Evolutionary conservation across 108 stramenopile species (phyloP).

Genomic region (Phaeodactylum tricornutum): DNA sequence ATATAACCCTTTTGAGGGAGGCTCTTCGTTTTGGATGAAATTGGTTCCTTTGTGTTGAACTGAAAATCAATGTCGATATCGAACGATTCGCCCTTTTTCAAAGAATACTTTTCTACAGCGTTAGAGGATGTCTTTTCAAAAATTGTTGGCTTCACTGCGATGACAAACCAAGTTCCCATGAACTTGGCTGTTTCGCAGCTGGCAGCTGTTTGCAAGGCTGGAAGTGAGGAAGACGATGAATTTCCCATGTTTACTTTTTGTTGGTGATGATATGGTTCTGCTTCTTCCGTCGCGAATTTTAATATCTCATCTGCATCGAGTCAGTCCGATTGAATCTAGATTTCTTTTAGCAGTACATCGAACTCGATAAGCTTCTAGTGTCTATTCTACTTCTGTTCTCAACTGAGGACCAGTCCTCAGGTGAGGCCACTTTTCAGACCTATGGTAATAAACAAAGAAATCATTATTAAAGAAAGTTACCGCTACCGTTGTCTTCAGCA

Average conservation of each 20-base stretch:
- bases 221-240: constrained; percentile 14
- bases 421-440: too few species aligned
- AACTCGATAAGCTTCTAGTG: too few species aligned
- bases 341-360: too few species aligned
- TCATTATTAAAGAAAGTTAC: too few species aligned
- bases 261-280: not conserved
- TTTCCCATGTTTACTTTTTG: constrained; percentile 22
- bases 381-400: too few species aligned
- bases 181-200: constrained; percentile 24
- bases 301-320: too few species aligned
- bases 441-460: too few species aligned
- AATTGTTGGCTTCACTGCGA: constrained; percentile 47
- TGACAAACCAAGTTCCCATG: constrained; percentile 67
- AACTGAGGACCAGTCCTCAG: too few species aligned
- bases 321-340: too few species aligned
- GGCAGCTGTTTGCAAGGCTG: constrained; percentile 22
- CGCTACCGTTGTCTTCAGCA: too few species aligned
- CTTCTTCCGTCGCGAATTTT: too few species aligned
- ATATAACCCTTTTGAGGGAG: constrained; percentile 52
- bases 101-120: constrained; percentile 45
- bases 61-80: constrained; percentile 52
- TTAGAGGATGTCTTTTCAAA: constrained; percentile 47
- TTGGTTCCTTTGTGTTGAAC: constrained; percentile 33
- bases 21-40: constrained; percentile 25
- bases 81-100: constrained; percentile 11